Conservation (phyloP, 768 basidiomycete species). For the Russula abietina region DNA sequence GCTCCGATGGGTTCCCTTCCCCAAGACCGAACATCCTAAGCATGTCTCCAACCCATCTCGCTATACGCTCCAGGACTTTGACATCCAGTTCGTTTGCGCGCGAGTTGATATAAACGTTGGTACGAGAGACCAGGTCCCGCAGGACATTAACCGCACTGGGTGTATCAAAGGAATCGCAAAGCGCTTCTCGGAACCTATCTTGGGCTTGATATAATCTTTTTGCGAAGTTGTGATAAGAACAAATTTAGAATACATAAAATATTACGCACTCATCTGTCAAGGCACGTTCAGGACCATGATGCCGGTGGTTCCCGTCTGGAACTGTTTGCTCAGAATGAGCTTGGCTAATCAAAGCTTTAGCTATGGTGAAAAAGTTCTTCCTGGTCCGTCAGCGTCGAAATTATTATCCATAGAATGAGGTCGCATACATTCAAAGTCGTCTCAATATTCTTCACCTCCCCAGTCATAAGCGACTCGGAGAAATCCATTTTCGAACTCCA, state of each 20-base stretch:
- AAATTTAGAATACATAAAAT: not conserved
- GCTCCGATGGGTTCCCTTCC: conserved; percentile 55
- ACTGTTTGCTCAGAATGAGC: conserved; percentile 41
- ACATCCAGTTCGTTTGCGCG: conserved; percentile 56
- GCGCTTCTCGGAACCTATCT: conserved; percentile 69
- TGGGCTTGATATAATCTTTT: conserved; percentile 70
- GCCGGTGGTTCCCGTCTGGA: conserved; percentile 60
- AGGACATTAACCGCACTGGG: conserved; percentile 72
- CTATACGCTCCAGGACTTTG: conserved; percentile 54
- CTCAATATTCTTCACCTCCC: conserved; percentile 84
- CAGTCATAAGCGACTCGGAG: conserved; percentile 81
- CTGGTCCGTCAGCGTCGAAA: not conserved
- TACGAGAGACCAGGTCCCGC: conserved; percentile 73
- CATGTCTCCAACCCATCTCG: conserved; percentile 68
- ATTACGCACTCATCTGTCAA: conserved; percentile 53
- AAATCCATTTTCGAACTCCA: conserved; percentile 96
- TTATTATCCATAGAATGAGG: not conserved
- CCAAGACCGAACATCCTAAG: conserved; percentile 75
- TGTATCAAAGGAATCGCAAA: conserved; percentile 98
- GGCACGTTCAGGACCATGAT: conserved; percentile 60
- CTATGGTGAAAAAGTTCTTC: conserved; percentile 90
- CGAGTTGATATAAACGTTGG: conserved; percentile 82
- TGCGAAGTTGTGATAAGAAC: conserved; percentile 12
- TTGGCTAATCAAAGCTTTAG: conserved; percentile 73
- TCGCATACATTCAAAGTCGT: conserved; percentile 70